These are phyloP conservation scores for Tricholoma bakamatsutake DNA, from an alignment of 768 basidiomycete genomes.

Conservation along the genomic window DNA sequence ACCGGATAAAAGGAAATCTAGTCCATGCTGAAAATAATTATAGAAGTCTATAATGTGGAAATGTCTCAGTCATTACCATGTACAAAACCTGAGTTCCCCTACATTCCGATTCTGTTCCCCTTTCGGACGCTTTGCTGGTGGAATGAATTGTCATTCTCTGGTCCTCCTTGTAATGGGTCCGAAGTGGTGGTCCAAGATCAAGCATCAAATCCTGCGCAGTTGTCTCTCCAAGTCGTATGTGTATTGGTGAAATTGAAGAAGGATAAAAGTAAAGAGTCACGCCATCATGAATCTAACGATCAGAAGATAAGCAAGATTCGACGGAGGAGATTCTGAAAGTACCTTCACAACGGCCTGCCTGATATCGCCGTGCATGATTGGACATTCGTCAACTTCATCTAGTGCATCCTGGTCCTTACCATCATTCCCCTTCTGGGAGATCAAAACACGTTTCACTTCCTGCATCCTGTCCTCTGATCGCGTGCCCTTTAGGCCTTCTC, in stretches of 20 bases:
- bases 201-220: conserved; percentile 77
- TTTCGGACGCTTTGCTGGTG: conserved; percentile 37
- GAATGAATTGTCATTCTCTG: conserved; percentile 83
- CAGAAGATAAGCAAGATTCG: not conserved
- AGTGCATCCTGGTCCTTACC: conserved; percentile 58
- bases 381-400: conserved; percentile 62
- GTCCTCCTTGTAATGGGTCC: conserved; percentile 84
- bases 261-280: conserved; percentile 66
- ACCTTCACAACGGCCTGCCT: conserved; percentile 66
- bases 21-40: conserved; percentile 89
- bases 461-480: conserved; percentile 60
- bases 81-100: not conserved
- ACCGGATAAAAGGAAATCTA: conserved; percentile 81
- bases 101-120: conserved; percentile 48
- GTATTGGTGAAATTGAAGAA: conserved; percentile 41
- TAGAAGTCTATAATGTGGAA: conserved; percentile 66
- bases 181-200: conserved; percentile 73
- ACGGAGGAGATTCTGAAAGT: conserved; percentile 3
- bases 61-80: conserved; percentile 2
- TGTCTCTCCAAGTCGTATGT: conserved; percentile 65
- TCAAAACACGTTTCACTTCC: conserved; percentile 70
- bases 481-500: conserved; percentile 47
- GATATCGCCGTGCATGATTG: conserved; percentile 69
- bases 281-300: conserved; percentile 60
- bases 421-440: conserved; percentile 62